Evolutionary conservation across 208 protist species (phyloP).

Genomic region (Angomonas deanei): DNA sequence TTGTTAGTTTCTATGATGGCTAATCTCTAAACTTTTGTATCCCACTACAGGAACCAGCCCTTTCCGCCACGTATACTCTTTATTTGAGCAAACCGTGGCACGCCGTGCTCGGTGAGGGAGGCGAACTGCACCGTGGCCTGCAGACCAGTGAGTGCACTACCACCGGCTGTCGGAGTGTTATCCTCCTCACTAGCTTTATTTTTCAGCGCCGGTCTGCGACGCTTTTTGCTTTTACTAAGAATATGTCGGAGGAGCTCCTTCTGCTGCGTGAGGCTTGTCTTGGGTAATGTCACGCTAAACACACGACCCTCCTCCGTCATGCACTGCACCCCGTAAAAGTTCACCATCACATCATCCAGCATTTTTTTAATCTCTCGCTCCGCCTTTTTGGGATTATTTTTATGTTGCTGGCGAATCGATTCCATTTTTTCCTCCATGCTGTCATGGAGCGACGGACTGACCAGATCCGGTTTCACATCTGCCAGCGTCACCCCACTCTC

Average conservation of each 20-base stretch:
- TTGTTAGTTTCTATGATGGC: background rate
- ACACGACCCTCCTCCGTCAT: conserved; percentile 67
- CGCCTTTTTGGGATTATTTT: background rate
- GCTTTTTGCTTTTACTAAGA: conserved; percentile 15
- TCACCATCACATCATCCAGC: conserved; percentile 16
- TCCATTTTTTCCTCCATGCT: background rate
- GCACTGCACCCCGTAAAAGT: conserved; percentile 82
- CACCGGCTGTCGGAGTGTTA: background rate
- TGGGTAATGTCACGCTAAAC: conserved; percentile 77
- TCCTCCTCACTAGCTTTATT: background rate
- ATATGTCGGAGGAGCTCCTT: conserved; percentile 60
- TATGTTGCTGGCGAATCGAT: background rate
- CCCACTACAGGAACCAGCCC: conserved; percentile 72
- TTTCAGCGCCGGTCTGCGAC: background rate
- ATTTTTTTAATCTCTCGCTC: background rate
- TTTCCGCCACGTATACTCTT: conserved; percentile 85
- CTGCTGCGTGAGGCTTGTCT: conserved; percentile 51
- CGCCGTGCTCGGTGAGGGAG: conserved; percentile 72
- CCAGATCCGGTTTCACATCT: background rate
- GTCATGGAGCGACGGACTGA: background rate
- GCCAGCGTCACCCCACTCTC: background rate
- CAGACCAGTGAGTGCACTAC: conserved; percentile 69
- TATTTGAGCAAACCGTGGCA: conserved; percentile 79
- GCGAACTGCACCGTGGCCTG: conserved; percentile 84
- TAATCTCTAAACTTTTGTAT: background rate